These are phyloP conservation scores for Eimeria falciformis DNA, from an alignment of 169 alveolate species.

Conservation along the genomic window DNA sequence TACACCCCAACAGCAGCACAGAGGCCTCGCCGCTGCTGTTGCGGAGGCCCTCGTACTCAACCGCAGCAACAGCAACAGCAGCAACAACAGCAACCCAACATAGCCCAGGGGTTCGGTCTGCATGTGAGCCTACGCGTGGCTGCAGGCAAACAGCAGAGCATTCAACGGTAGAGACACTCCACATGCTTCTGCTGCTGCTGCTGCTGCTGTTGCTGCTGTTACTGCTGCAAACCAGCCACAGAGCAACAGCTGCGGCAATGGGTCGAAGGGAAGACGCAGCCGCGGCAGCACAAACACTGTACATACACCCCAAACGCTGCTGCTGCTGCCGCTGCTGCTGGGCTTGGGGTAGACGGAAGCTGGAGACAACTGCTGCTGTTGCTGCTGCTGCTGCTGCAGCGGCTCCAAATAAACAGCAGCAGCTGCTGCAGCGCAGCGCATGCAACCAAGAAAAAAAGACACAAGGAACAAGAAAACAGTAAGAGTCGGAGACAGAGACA, in stretches of 20 bases:
- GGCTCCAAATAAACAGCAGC: background rate
- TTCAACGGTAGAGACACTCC: background rate
- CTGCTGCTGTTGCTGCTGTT: background rate
- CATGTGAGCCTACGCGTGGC: background rate
- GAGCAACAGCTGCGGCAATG: slow-evolving; percentile 8
- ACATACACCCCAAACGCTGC: slow-evolving; percentile 11
- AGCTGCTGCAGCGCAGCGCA: slow-evolving; percentile 18
- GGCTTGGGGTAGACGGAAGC: background rate
- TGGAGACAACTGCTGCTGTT: background rate
- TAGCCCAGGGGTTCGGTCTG: background rate
- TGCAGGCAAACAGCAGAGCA: background rate
- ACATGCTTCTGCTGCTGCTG: background rate
- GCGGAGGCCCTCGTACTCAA: background rate
- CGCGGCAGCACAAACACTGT: slow-evolving; percentile 19
- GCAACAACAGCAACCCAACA: background rate
- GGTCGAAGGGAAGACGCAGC: background rate
- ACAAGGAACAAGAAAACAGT: background rate
- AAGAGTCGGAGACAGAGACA: background rate
- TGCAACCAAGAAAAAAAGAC: background rate
- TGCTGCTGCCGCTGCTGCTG: background rate
- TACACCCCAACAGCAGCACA: background rate
- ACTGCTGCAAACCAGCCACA: background rate
- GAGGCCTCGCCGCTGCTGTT: background rate
- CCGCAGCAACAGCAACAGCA: background rate
- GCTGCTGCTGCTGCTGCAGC: slow-evolving; percentile 2